phyloP scores from a whole-genome alignment of 176 grass and related monocot species.

The Guadua angustifolia region DNA sequence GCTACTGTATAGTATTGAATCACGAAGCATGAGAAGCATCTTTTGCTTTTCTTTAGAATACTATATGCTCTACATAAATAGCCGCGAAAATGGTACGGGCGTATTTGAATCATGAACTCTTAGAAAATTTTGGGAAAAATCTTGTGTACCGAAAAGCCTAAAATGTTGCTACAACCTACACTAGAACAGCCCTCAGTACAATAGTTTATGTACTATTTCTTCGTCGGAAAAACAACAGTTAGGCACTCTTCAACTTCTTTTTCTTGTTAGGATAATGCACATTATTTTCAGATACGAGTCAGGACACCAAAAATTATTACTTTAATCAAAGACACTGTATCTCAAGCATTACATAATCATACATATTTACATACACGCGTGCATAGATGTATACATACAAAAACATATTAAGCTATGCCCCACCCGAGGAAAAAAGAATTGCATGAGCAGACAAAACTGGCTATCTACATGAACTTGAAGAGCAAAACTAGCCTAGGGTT shows the following conservation, averaged over 20 bases:
- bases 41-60: background rate
- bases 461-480: slow-evolving; percentile 48
- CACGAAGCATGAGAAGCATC: background rate
- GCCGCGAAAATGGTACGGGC: background rate
- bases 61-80: background rate
- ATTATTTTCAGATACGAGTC: background rate
- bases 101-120: background rate
- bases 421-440: slow-evolving; percentile 41
- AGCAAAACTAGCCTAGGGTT: slow-evolving; percentile 60
- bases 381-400: slow-evolving; percentile 25
- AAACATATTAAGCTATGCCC: slow-evolving; percentile 40
- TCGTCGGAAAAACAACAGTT: background rate
- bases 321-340: background rate
- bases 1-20: no score
- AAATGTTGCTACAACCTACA: background rate
- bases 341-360: slow-evolving; percentile 33
- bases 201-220: background rate
- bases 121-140: background rate
- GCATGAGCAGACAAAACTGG: slow-evolving; percentile 59
- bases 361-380: slow-evolving; percentile 49
- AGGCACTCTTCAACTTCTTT: background rate
- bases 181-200: background rate
- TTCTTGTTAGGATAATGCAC: background rate
- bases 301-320: background rate
- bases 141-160: background rate